Evolutionary conservation across 2,329 filamentous ascomycete species (phyloP).

Genomic region (Fusarium austroafricanum): DNA sequence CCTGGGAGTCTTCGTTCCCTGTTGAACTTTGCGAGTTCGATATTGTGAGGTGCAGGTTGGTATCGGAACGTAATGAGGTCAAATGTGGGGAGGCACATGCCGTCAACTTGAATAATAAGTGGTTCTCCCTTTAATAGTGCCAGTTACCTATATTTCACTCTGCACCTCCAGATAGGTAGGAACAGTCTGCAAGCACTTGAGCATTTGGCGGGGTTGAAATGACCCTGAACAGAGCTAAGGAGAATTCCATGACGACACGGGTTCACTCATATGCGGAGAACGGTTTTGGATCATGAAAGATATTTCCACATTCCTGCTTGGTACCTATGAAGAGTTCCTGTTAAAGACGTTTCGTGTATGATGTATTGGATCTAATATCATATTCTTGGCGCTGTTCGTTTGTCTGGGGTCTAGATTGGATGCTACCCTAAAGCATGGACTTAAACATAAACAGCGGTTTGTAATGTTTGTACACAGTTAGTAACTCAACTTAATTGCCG

Average conservation of each 20-base stretch:
- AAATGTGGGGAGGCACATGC: conserved; percentile 38
- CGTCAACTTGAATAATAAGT: conserved; percentile 6
- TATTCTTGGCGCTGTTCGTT: neutral
- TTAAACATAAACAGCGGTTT: neutral
- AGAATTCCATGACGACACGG: conserved; percentile 26
- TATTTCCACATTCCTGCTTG: neutral
- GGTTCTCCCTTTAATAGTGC: neutral
- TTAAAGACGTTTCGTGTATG: neutral
- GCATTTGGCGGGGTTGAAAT: conserved; percentile 30
- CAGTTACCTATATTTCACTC: neutral
- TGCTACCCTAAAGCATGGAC: conserved; percentile 1
- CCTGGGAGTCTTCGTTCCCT: neutral
- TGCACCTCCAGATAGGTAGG: neutral
- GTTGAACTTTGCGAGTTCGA: conserved; percentile 1
- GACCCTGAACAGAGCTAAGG: neutral
- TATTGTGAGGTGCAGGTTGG: conserved; percentile 2
- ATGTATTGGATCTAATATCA: conserved; percentile 1
- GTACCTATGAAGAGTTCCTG: neutral
- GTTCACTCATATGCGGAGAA: conserved; percentile 21
- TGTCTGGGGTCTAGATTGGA: neutral
- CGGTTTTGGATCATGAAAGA: conserved; percentile 3
- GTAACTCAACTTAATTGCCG: too few species aligned
- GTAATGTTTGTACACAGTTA: too few species aligned
- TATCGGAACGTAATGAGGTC: conserved; percentile 35
- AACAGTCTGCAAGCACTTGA: conserved; percentile 14